These are phyloP conservation scores for Atkinsonella texensis DNA, from an alignment of 2,329 filamentous ascomycete species.

Conservation along the genomic window DNA sequence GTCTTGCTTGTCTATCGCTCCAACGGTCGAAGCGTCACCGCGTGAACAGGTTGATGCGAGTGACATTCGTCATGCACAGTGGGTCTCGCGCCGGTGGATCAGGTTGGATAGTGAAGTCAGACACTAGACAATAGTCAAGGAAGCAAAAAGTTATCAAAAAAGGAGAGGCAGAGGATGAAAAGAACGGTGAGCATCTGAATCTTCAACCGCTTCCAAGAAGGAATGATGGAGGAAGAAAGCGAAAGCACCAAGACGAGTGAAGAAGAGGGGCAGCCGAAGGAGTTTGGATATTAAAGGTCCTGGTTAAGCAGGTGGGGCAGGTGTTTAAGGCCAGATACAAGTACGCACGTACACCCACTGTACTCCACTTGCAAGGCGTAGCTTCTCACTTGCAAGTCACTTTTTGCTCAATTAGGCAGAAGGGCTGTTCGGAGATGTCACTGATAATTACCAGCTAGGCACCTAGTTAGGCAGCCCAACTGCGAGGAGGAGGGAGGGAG, in stretches of 20 bases:
- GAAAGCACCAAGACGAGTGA: not conserved
- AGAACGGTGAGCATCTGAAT: not conserved
- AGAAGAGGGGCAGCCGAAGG: slow-evolving; percentile 2
- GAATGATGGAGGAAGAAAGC: not conserved
- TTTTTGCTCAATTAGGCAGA: slow-evolving; percentile 1
- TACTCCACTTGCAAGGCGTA: too few relatives aligned
- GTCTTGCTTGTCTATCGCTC: too few relatives aligned
- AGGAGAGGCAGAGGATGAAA: not conserved
- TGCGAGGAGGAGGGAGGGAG: too few relatives aligned
- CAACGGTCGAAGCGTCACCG: too few relatives aligned
- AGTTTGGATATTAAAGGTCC: not conserved
- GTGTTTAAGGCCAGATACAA: not conserved
- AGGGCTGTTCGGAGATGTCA: not conserved
- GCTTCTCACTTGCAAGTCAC: not conserved
- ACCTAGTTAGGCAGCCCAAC: too few relatives aligned
- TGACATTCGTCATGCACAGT: not conserved
- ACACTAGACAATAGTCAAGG: not conserved
- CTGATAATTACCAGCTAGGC: slow-evolving; percentile 1
- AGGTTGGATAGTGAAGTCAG: too few relatives aligned
- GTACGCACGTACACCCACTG: too few relatives aligned
- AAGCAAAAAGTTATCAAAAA: not conserved
- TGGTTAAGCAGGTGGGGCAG: slow-evolving; percentile 4
- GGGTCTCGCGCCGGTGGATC: not conserved
- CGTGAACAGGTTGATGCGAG: too few relatives aligned
- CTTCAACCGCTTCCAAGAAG: not conserved